These are phyloP conservation scores for Ogataea pilisensis DNA, from an alignment of 805 yeast species.

Conservation along the genomic window DNA sequence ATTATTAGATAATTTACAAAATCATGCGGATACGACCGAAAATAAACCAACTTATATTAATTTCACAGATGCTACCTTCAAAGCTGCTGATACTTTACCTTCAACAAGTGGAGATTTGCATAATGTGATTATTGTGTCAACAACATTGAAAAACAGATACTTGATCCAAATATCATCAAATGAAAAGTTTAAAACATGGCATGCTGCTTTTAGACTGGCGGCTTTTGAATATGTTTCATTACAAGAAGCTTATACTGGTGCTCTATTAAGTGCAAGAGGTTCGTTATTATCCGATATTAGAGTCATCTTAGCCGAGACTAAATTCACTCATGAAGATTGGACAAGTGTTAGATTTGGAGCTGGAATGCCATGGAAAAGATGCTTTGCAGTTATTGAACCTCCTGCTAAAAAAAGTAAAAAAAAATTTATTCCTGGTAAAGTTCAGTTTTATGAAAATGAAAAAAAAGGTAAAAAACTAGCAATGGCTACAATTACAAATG, in stretches of 20 bases:
- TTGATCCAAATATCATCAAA: slow-evolving; percentile 71
- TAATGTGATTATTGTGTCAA: slow-evolving; percentile 83
- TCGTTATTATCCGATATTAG: slow-evolving; percentile 81
- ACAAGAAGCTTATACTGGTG: slow-evolving; percentile 97
- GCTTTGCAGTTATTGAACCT: slow-evolving; percentile 86
- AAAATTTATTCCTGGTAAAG: slow-evolving; percentile 55
- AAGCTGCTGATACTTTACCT: slow-evolving; percentile 64
- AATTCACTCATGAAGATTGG: slow-evolving; percentile 91
- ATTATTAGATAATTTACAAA: slow-evolving; percentile 48
- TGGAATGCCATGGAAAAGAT: slow-evolving; percentile 97
- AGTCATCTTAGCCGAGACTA: slow-evolving; percentile 78
- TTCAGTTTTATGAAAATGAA: slow-evolving; percentile 79
- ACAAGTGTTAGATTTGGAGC: slow-evolving; percentile 90
- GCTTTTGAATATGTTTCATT: slow-evolving; percentile 75
- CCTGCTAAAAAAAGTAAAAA: slow-evolving; percentile 45
- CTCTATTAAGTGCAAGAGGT: slow-evolving; percentile 88
- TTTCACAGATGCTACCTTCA: slow-evolving; percentile 84
- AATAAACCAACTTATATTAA: slow-evolving; percentile 76
- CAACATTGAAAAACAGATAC: slow-evolving; percentile 86
- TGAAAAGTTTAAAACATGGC: slow-evolving; percentile 70
- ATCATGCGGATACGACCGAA: slow-evolving; percentile 23
- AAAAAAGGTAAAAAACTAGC: slow-evolving; percentile 67
- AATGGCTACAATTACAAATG: slow-evolving; percentile 73
- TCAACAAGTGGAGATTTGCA: slow-evolving; percentile 60
- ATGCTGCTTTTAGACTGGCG: slow-evolving; percentile 75